Base-by-base conservation (phyloP, 2,329 filamentous ascomycete species). In the Talaromyces sp. region DNA sequence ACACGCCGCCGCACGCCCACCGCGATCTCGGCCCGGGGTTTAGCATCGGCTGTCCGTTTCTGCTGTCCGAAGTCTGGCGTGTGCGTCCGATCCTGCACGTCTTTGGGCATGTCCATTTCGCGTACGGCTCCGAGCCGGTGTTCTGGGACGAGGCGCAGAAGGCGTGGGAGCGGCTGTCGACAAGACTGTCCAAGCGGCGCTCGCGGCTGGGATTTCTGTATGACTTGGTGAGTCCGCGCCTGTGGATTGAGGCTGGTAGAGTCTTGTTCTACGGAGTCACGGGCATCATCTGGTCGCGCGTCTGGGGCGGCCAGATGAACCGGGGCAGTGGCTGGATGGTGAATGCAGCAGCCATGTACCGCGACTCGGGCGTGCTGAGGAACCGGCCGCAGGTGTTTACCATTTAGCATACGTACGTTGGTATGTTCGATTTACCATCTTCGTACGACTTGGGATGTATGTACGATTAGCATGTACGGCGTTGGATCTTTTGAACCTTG, bases 71-170 rank as follows among this genome's bases (percentile, higher is more conserved):
- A 69, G 75, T 90, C 19, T 91, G 89, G 86, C 84, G 89, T 39
- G 85, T 92, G 11, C 86, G 85, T 64, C 92, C 92, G 0, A 80
- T 80, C 13, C 78, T 96, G 15, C 91, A 96, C 73, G 83, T 96
- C 55, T 96, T 95, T 72, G 92, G 92, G 0, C 92, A 96, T 74
- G 84, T 93, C 27, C 92, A 96, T 77, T 89, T 83, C 70, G 90
- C 86, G 9, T 84, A 89, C 53, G 92, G 92, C 17, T 80, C 79
- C 51, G 86, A 92, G 69, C 75, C 86, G 0, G 82, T 90, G 10
- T 89, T 85, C 75, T 96, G 90, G 82, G 91, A 95, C 72, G 83
- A 86, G 28, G 84, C 85, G 63, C 91, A 96, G 74, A 78, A 77
- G 33, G 83, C 84, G 1, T 92, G 91, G 75, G 91, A 93, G 75